A percentile compares a stretch with the other conserved stretches of the same genome.
These are phyloP conservation scores for Prunus armeniaca DNA, from an alignment of 306 rosid genomes.

Conservation along the genomic window DNA sequence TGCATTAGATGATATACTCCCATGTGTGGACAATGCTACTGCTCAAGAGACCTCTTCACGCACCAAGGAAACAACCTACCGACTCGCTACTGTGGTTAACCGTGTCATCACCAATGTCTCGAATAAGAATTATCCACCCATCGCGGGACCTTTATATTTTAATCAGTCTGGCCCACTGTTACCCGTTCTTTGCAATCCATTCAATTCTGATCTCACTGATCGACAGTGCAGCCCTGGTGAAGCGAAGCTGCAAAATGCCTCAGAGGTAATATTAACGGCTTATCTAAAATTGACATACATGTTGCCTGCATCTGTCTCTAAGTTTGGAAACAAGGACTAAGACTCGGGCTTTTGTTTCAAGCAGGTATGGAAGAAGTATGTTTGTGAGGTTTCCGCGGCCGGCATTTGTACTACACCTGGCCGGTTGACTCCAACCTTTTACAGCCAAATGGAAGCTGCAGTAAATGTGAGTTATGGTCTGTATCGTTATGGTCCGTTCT, in stretches of 20 bases:
- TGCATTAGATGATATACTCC: constrained; percentile 21
- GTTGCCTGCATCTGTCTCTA: not conserved
- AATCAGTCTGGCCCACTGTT: constrained; percentile 74
- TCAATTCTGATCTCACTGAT: constrained; percentile 29
- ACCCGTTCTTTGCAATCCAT: constrained; percentile 78
- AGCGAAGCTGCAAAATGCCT: constrained; percentile 46
- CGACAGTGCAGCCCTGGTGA: constrained; percentile 51
- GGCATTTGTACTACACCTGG: constrained; percentile 50
- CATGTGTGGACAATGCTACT: constrained; percentile 30
- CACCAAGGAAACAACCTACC: constrained; percentile 13
- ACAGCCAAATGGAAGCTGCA: constrained; percentile 46
- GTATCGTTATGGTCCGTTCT: constrained; percentile 60
- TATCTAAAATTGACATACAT: not conserved
- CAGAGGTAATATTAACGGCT: constrained; percentile 37
- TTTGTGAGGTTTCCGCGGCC: constrained; percentile 45
- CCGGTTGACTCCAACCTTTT: constrained; percentile 51
- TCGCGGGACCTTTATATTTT: constrained; percentile 34
- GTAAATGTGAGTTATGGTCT: constrained; percentile 63
- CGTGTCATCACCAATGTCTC: constrained; percentile 28
- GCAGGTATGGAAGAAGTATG: constrained; percentile 69
- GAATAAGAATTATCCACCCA: constrained; percentile 39
- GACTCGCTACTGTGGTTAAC: constrained; percentile 37
- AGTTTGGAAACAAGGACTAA: not conserved
- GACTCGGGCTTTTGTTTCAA: constrained; percentile 17
- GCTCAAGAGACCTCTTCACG: constrained; percentile 10